Evolutionary conservation across 1,284 basidiomycete genomes (phyloP).

Genomic region (Fomitiporia mediterranea): DNA sequence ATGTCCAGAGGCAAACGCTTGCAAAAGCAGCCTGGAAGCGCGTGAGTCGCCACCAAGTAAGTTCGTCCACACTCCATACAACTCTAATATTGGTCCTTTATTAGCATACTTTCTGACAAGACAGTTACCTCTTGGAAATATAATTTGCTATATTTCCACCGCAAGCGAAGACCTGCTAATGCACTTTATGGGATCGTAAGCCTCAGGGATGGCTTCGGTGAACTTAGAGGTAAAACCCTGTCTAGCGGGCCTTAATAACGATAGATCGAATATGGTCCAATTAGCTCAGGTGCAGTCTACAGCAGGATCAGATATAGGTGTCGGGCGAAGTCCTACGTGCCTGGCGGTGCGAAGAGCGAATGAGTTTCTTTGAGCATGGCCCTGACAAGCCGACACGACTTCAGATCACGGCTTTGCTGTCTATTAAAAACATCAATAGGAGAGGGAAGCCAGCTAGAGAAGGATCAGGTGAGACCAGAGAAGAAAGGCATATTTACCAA

Average conservation of each 20-base stretch:
- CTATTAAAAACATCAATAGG: not conserved
- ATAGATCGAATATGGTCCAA: not conserved
- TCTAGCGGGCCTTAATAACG: constrained; percentile 1
- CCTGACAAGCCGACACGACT: not conserved
- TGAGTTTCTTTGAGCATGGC: not conserved
- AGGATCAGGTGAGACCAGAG: not conserved
- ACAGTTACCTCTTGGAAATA: no score
- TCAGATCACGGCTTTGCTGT: not conserved
- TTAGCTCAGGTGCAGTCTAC: no score
- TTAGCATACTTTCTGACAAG: no score
- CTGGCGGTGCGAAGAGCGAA: not conserved
- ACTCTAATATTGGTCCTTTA: no score
- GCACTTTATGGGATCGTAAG: no score
- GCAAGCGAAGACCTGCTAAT: no score
- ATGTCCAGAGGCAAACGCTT: not conserved
- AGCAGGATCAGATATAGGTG: no score
- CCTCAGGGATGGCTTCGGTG: no score
- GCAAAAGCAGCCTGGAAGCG: not conserved
- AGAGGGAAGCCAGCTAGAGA: not conserved
- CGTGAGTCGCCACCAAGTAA: no score
- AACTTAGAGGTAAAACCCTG: constrained; percentile 3
- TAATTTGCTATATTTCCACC: no score
- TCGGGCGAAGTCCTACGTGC: no score
- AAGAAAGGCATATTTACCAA: constrained; percentile 7
- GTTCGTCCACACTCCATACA: no score